Conservation (phyloP, 495 filamentous ascomycete genomes). For the Penicillium coffeae region DNA sequence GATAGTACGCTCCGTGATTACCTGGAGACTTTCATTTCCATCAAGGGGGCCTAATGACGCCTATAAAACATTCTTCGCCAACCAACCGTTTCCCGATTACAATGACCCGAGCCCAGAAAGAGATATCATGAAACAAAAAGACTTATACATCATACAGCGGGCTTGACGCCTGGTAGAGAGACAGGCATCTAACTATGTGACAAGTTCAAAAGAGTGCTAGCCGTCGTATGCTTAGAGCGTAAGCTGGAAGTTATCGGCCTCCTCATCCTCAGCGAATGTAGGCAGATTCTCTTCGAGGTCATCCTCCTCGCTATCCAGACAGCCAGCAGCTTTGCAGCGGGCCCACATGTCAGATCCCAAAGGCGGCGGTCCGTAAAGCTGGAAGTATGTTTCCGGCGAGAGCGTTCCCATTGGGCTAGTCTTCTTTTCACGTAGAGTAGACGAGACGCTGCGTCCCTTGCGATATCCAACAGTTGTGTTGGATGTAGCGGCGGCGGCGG, state of each 20-base stretch:
- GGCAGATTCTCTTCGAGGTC: conserved; percentile 27
- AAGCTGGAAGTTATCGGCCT: conserved; percentile 41
- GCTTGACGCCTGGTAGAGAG: background rate
- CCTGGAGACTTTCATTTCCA: background rate
- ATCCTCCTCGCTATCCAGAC: conserved; percentile 31
- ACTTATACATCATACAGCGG: background rate
- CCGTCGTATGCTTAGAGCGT: too few relatives aligned
- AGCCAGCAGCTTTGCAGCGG: conserved; percentile 34
- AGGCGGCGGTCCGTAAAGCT: conserved; percentile 38
- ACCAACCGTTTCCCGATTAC: background rate
- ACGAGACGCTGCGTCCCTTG: conserved; percentile 65
- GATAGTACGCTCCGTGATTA: background rate
- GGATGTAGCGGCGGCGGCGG: conserved; percentile 62
- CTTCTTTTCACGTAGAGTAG: conserved; percentile 36
- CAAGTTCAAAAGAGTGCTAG: too few relatives aligned
- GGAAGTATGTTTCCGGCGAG: conserved; percentile 42
- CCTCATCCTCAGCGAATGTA: conserved; percentile 40
- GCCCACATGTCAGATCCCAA: conserved; percentile 43
- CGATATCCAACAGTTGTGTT: conserved; percentile 77
- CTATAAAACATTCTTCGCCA: background rate
- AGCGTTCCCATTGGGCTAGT: conserved; percentile 24
- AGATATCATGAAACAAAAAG: background rate
- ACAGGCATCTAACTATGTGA: too few relatives aligned
- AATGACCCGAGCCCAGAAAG: background rate
- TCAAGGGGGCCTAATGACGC: background rate